Base-by-base conservation (phyloP, 495 filamentous ascomycete species). In the Neurospora terricola region DNA sequence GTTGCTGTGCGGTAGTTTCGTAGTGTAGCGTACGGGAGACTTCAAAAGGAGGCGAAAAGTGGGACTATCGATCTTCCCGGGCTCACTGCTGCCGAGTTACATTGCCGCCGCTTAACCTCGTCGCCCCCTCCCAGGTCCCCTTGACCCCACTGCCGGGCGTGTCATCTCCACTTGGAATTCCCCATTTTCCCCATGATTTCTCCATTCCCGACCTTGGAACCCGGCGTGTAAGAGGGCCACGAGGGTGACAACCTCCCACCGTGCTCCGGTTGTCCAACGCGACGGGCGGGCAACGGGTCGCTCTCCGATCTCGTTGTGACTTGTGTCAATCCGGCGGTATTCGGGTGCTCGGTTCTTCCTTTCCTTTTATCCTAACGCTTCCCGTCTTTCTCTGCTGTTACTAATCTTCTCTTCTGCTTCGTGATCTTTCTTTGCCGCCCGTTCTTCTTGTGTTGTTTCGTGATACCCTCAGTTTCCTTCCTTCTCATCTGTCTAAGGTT, bases 51-150 rank as follows among this genome's bases (percentile, higher is more conserved):
- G 54, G 54, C 54, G 23, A 62, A 30, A 30, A 66, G 54, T 66
- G 54, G 54, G 54, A 66, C 54, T 66, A 71, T 38, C 10, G 37
- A 45, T 73, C 48, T 70, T 18, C 40, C 27, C 38, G 43, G 71
- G 68, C 74, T 74, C 75, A 74, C 73, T 74, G 75, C 70, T 79
- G 78, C 78, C 75, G 76, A 74, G n/a, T 36, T 72, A 37, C 38
- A 77, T 34, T 80, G 79, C 78, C 78, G 76, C 73, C 72, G 23
- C 54, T 66, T 34, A 66, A 34, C 16, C 59, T 59, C 54, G 27
- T 71, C 69, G 59, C 70, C 62, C 72, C 62, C 72, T n/a, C 62
- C 73, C 73, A 77, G 76, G 21, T 70, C 70, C 71, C 72, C 62
- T 66, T 36, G 54, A 66, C 75, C 70, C 71, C 75, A 74, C 75